Percentiles rank a stretch among this genome's conserved stretches.
These are phyloP conservation scores for Psilocybe tampanensis DNA, from an alignment of 768 basidiomycete species.

Conservation along the genomic window DNA sequence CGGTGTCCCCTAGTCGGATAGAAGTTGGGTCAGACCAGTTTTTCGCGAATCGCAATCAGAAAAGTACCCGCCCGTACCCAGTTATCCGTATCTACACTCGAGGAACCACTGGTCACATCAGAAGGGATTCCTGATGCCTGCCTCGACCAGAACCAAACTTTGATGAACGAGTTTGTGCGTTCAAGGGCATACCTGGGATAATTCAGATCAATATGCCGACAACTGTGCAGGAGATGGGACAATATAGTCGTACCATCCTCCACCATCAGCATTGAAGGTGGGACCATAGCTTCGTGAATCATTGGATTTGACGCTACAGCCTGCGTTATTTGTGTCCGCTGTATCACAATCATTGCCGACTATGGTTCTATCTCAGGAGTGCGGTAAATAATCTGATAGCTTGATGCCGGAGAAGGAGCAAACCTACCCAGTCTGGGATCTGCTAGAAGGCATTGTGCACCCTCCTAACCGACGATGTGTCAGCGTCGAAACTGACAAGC, in stretches of 20 bases:
- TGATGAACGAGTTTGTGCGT: conserved; percentile 56
- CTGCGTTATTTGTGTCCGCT: conserved; percentile 49
- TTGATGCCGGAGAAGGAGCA: too few relatives aligned
- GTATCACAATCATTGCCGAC: conserved; percentile 50
- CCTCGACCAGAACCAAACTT: conserved; percentile 75
- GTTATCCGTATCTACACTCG: conserved; percentile 45
- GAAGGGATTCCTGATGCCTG: conserved; percentile 43
- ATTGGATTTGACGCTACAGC: conserved; percentile 53
- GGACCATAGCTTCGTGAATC: conserved; percentile 56
- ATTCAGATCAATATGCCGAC: too few relatives aligned
- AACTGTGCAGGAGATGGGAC: not conserved
- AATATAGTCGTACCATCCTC: conserved; percentile 57
- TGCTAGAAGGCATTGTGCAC: conserved; percentile 54
- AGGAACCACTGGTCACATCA: conserved; percentile 45
- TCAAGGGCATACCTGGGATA: conserved; percentile 61
- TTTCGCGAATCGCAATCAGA: not conserved
- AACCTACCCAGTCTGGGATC: conserved; percentile 49
- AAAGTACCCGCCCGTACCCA: conserved; percentile 44
- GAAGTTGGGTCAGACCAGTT: not conserved
- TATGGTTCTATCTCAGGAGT: conserved; percentile 30
- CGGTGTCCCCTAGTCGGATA: conserved; percentile 50
- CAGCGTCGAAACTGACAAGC: not conserved
- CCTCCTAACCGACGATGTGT: conserved; percentile 26
- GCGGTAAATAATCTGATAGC: not conserved
- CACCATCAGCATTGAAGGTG: conserved; percentile 57